Evolutionary conservation across 176 grass and related monocot species (phyloP).

Genomic region (Oryza officinalis): DNA sequence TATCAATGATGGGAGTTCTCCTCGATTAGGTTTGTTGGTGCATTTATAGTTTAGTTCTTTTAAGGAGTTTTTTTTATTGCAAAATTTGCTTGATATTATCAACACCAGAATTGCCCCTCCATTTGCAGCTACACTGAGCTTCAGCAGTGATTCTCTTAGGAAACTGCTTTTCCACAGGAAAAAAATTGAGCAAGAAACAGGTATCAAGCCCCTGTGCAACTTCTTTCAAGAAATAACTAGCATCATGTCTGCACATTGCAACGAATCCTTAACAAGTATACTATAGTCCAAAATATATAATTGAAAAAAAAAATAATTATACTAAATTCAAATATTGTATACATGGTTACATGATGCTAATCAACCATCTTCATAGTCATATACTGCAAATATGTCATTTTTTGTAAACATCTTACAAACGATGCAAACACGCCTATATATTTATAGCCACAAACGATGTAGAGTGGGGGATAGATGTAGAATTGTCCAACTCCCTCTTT

Average conservation of each 20-base stretch:
- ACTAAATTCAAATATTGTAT: too few species aligned
- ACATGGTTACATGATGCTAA: too few species aligned
- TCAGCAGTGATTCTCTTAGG: conserved; percentile 68
- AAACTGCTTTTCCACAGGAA: conserved; percentile 80
- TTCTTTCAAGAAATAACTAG: not conserved
- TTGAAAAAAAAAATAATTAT: not conserved
- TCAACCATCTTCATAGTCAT: too few species aligned
- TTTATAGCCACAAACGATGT: too few species aligned
- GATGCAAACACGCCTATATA: too few species aligned
- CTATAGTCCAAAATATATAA: not conserved
- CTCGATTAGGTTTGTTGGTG: conserved; percentile 74
- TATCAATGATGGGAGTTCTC: conserved; percentile 70
- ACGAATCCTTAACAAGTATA: not conserved
- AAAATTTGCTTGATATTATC: conserved; percentile 21
- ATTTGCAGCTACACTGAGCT: conserved; percentile 78
- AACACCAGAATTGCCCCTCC: conserved; percentile 27
- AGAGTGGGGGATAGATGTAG: too few species aligned
- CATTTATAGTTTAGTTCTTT: not conserved
- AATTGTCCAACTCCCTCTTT: not conserved
- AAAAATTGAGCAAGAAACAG: conserved; percentile 91
- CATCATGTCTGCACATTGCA: not conserved
- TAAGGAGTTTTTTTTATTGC: not conserved
- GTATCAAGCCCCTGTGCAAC: conserved; percentile 37
- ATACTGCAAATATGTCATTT: not conserved
- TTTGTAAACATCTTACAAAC: conserved; percentile 17